Conservation (phyloP, 176 grass and related monocot species). For the Elaeis guineensis region DNA sequence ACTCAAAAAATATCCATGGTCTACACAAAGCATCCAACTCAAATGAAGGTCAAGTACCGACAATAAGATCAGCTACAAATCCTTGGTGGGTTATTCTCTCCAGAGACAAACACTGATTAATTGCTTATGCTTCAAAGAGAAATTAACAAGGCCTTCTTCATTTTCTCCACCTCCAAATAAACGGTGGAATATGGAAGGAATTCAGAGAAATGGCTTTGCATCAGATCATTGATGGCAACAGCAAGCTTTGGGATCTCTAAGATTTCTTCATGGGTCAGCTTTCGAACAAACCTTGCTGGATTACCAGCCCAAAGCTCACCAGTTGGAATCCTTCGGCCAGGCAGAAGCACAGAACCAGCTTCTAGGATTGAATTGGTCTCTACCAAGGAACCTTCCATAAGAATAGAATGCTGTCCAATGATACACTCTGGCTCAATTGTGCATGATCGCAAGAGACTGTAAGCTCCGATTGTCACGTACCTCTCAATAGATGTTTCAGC, state of each 20-base stretch:
- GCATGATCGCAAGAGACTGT: slow-evolving; percentile 81
- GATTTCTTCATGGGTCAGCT: slow-evolving; percentile 85
- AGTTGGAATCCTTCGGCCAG: slow-evolving; percentile 72
- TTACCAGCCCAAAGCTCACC: slow-evolving; percentile 95
- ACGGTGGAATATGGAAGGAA: slow-evolving; percentile 87
- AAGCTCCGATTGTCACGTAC: slow-evolving; percentile 84
- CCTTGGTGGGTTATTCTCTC: too few species aligned
- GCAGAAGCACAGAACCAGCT: slow-evolving; percentile 79
- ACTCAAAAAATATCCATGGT: too few species aligned
- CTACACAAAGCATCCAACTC: too few species aligned
- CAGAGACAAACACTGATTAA: too few species aligned
- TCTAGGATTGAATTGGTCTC: slow-evolving; percentile 97
- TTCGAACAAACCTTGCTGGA: slow-evolving; percentile 72
- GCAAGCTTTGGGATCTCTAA: slow-evolving; percentile 89
- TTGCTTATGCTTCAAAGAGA: slow-evolving; percentile 30
- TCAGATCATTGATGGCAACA: slow-evolving; percentile 87
- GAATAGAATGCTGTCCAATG: slow-evolving; percentile 84
- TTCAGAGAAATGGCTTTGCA: slow-evolving; percentile 93
- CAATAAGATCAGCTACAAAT: too few species aligned
- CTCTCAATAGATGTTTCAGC: slow-evolving; percentile 87
- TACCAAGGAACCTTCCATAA: slow-evolving; percentile 96
- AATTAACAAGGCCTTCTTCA: slow-evolving; percentile 62
- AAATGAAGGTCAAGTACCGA: too few species aligned
- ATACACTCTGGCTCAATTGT: slow-evolving; percentile 96
- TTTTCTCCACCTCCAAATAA: slow-evolving; percentile 94